Evolutionary conservation across 73 alveolate species (phyloP), one percentile per base, ranked within the genome.

Genomic region (Tetrahymena malaccensis): DNA sequence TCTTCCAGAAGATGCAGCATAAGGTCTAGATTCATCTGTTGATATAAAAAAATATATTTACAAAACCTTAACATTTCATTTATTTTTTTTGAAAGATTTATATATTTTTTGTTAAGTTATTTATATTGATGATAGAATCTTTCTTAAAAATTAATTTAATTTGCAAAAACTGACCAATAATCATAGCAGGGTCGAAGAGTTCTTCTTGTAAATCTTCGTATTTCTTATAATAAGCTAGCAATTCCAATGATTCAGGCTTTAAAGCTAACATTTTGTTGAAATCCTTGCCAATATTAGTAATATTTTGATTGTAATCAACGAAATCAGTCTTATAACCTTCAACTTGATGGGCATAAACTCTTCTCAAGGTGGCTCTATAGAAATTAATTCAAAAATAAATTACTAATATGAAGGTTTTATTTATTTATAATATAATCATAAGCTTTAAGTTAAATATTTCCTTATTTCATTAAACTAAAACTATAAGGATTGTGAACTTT

Each of bases 11-110:
- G 97, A 35, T 58, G 94, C 83, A 31, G 97, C 70, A 93, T 95
- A 95, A 85, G 97, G 95, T 95, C 97, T 95, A 93, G 95, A 95
- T 95, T 95, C 97, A 89, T 95, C 97, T 34, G 94, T 84, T 43
- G 44, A 89, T 50, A 95, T 1, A 57, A n/a, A n/a, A 25, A 70
- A n/a, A n/a, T 50, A 7, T 4, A 4, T 40, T 4, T 40, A 40
- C 15, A 40, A 40, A 40, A 40, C 44, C 11, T 40, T 2, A 50
- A 50, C n/a, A 50, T 19, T 50, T 10, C 31, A 19, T 50, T 50
- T 8, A 50, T 50, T 40, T 40, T 1, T 7, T 5, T 50, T 5
- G 83, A 50, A 19, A 15, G 83, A 50, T 50, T n/a, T n/a, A 4
- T 19, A 50, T 50, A 10, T 5, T 3, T 50, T 10, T 27, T 50